Percentiles rank a stretch among this genome's conserved stretches.
Evolutionary conservation across 306 rosid genomes (phyloP).

Genomic region (Aeschynomene evenia): DNA sequence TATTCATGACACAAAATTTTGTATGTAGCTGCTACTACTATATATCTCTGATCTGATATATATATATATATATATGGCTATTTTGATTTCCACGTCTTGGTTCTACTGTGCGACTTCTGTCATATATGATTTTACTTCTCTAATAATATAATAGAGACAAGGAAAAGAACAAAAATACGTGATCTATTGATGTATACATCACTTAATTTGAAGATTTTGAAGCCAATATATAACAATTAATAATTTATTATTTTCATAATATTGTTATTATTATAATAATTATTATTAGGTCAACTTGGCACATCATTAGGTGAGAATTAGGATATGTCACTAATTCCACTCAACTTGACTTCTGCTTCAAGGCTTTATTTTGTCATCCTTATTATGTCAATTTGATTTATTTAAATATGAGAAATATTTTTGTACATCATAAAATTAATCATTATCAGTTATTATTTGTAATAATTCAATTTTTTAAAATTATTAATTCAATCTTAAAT

Average conservation of each 20-base stretch:
- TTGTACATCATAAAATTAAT: too few relatives aligned
- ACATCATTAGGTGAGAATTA: constrained; percentile 38
- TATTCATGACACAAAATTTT: constrained; percentile 9
- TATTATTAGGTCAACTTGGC: constrained; percentile 40
- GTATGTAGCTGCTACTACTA: neutral
- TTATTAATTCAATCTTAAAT: too few relatives aligned
- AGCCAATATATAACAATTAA: too few relatives aligned
- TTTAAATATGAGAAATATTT: too few relatives aligned
- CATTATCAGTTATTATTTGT: too few relatives aligned
- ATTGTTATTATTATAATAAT: too few relatives aligned
- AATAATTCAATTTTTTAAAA: too few relatives aligned
- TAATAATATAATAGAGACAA: neutral
- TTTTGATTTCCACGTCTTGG: constrained; percentile 5
- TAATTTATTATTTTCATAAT: constrained; percentile 4
- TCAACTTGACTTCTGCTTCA: constrained; percentile 36
- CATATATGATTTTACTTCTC: neutral
- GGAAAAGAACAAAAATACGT: constrained; percentile 8
- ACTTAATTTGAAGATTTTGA: neutral
- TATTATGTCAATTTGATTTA: constrained; percentile 1
- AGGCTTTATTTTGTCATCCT: neutral
- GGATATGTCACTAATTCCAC: constrained; percentile 24
- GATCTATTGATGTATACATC: neutral
- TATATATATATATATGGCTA: too few relatives aligned
- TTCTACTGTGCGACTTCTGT: neutral
- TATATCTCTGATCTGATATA: neutral